Conservation (phyloP, 768 basidiomycete species). For the Gyrodon lividus region DNA sequence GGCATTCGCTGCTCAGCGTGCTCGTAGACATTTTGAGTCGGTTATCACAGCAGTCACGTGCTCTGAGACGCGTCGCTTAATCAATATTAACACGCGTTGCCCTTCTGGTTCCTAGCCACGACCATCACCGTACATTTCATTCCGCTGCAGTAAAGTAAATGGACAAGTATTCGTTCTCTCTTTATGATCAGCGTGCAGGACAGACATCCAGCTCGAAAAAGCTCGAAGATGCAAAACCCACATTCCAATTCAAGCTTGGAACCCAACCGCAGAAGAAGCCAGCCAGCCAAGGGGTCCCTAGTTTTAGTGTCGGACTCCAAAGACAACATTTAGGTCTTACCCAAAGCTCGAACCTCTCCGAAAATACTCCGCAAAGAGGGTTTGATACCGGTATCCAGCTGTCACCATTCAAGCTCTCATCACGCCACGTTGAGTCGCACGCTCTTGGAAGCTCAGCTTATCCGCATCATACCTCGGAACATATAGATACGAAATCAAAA, state of each 20-base stretch:
- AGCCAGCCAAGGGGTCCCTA: neutral
- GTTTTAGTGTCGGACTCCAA: constrained; percentile 9
- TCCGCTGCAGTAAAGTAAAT: neutral
- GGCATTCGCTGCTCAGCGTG: too few species aligned
- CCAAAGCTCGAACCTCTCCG: constrained; percentile 7
- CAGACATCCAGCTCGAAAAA: neutral
- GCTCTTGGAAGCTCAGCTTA: constrained; percentile 6
- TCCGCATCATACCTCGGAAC: constrained; percentile 2
- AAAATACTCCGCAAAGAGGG: constrained; percentile 1
- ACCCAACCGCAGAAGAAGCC: constrained; percentile 12
- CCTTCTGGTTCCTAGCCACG: neutral
- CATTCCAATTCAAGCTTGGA: constrained; percentile 22
- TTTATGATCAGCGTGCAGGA: neutral
- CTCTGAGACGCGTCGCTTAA: constrained; percentile 2
- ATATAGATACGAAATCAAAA: constrained; percentile 4
- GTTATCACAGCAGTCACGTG: constrained; percentile 17
- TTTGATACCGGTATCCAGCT: constrained; percentile 11
- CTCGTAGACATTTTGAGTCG: too few species aligned
- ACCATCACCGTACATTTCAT: neutral
- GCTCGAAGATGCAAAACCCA: neutral
- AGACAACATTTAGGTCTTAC: constrained; percentile 7
- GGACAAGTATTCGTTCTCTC: neutral
- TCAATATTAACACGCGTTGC: neutral
- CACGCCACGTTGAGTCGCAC: constrained; percentile 13
- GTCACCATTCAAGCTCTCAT: constrained; percentile 7